Evolutionary conservation across 352 stramenopile species (phyloP).

Genomic region (Pythium myriotylum): DNA sequence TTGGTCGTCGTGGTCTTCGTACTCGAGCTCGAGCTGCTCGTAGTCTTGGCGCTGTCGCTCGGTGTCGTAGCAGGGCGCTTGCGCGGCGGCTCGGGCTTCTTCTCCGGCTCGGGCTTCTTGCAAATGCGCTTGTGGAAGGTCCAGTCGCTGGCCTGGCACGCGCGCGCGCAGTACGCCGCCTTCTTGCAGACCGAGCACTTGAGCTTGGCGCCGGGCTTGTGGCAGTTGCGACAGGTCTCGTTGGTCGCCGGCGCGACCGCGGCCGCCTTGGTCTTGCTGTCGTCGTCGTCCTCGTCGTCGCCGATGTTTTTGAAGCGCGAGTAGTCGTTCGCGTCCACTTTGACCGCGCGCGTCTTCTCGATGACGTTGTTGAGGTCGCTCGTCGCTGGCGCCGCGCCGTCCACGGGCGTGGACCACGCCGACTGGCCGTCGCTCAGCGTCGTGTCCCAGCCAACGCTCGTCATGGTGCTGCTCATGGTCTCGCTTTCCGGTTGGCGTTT

Average conservation of each 20-base stretch:
- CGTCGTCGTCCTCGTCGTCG: constrained; percentile 39
- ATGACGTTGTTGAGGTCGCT: constrained; percentile 55
- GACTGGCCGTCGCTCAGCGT: constrained; percentile 32
- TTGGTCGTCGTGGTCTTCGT: constrained; percentile 6
- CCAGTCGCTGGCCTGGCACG: constrained; percentile 86
- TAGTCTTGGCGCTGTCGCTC: not conserved
- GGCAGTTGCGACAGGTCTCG: constrained; percentile 77
- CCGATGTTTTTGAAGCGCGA: constrained; percentile 85
- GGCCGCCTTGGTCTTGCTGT: constrained; percentile 20
- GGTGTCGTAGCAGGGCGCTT: constrained; percentile 33
- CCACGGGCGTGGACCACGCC: constrained; percentile 26
- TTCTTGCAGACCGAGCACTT: constrained; percentile 90
- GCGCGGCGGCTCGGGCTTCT: constrained; percentile 39
- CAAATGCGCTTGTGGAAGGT: constrained; percentile 88
- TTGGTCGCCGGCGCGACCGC: not conserved
- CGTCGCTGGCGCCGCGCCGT: constrained; percentile 1
- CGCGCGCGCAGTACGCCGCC: constrained; percentile 75
- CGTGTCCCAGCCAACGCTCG: constrained; percentile 57
- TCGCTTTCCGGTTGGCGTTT: no score
- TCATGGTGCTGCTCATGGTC: constrained; percentile 9
- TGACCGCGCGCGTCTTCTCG: constrained; percentile 61
- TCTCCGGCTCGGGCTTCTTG: constrained; percentile 76
- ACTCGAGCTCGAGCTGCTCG: not conserved
- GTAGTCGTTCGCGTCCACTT: constrained; percentile 85
- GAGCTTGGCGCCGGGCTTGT: constrained; percentile 72